These are phyloP conservation scores for Wickerhamiella siamensis DNA, from an alignment of 805 yeast genomes.

Conservation along the genomic window DNA sequence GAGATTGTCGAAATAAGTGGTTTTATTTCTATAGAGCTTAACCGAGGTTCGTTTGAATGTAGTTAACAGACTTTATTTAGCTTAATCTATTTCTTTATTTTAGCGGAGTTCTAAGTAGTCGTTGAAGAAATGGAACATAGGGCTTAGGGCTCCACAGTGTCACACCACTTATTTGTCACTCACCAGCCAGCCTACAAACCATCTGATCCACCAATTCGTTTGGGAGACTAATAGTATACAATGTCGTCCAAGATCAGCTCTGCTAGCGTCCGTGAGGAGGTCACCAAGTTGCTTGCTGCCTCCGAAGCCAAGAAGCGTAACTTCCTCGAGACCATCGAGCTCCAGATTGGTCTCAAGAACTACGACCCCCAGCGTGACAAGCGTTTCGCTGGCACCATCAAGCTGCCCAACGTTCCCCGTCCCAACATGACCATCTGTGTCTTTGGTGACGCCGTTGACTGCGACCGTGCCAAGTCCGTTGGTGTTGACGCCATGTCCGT, in stretches of 20 bases:
- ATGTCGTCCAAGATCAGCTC: slow-evolving; percentile 58
- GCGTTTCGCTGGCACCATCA: slow-evolving; percentile 99
- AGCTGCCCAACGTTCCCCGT: slow-evolving; percentile 98
- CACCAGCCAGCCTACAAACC: no score
- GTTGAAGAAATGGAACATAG: no score
- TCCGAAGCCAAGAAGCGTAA: slow-evolving; percentile 98
- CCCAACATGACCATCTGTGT: slow-evolving; percentile 99
- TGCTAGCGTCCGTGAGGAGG: slow-evolving; percentile 93
- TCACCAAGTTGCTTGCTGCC: slow-evolving; percentile 76
- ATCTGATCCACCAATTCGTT: slow-evolving; percentile 16
- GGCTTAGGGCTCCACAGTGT: no score
- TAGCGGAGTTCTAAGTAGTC: no score
- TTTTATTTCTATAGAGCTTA: no score
- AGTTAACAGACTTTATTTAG: no score
- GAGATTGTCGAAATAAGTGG: no score
- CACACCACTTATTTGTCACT: no score
- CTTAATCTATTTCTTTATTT: no score
- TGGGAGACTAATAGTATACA: slow-evolving; percentile 19
- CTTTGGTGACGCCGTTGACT: slow-evolving; percentile 99
- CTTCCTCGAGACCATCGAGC: slow-evolving; percentile 99
- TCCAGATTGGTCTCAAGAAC: slow-evolving; percentile 99
- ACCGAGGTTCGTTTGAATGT: no score
- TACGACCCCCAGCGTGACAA: slow-evolving; percentile 99
- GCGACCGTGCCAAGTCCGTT: slow-evolving; percentile 98
- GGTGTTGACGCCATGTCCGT: slow-evolving; percentile 99